phyloP scores from a whole-genome alignment of 192 early-diverging fungal genomes.

The Geranomyces variabilis region DNA sequence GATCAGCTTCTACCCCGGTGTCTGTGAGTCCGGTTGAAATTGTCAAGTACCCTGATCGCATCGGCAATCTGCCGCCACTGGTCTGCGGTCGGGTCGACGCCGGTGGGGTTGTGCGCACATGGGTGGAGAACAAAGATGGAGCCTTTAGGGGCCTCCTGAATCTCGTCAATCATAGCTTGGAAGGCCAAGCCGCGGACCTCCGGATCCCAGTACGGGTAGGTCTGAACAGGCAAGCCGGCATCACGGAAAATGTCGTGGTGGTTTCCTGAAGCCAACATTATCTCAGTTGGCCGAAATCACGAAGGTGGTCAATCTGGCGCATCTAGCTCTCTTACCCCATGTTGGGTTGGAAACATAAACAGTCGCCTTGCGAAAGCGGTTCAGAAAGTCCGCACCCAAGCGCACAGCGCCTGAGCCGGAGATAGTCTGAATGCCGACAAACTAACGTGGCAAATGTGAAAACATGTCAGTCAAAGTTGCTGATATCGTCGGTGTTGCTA shows the following conservation, averaged over 20 bases:
- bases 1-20: not conserved
- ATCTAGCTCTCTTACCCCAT: slow-evolving; percentile 75
- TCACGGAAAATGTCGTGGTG: slow-evolving; percentile 87
- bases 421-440: slow-evolving; percentile 81
- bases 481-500: too few species aligned
- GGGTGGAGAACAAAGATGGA: slow-evolving; percentile 92
- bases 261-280: slow-evolving; percentile 64
- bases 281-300: too few species aligned
- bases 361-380: slow-evolving; percentile 68
- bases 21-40: not conserved
- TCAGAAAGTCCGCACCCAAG: slow-evolving; percentile 82
- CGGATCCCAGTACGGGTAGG: slow-evolving; percentile 92
- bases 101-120: slow-evolving; percentile 99
- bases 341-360: slow-evolving; percentile 94
- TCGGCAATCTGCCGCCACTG: slow-evolving; percentile 94
- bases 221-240: slow-evolving; percentile 79
- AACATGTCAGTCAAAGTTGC: too few species aligned
- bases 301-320: not conserved
- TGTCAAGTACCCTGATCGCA: slow-evolving; percentile 60
- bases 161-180: slow-evolving; percentile 70
- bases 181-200: slow-evolving; percentile 77
- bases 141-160: slow-evolving; percentile 71
- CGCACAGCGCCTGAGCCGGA: slow-evolving; percentile 94
- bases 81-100: slow-evolving; percentile 92
- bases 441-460: slow-evolving; percentile 29